These are phyloP conservation scores for Cercospora beticola DNA, from an alignment of 2,329 filamentous ascomycete genomes.

Conservation along the genomic window DNA sequence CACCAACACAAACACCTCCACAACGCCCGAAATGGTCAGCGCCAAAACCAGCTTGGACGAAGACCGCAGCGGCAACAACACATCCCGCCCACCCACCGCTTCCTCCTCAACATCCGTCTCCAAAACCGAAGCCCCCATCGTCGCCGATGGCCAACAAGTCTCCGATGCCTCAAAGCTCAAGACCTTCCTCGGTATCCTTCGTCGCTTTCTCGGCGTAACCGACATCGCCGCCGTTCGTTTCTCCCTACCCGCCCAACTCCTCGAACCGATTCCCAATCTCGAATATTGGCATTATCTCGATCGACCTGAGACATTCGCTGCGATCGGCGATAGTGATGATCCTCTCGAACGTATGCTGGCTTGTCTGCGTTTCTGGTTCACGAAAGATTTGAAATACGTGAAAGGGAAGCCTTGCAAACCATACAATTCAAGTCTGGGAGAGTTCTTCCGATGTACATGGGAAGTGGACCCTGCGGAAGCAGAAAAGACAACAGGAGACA, in stretches of 20 bases:
- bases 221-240: conserved; percentile 96
- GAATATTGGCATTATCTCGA: conserved; percentile 99
- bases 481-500: conserved; percentile 35
- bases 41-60: conserved; percentile 15
- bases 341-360: conserved; percentile 91
- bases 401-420: conserved; percentile 99
- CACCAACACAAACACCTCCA: conserved; percentile 9
- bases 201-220: conserved; percentile 92
- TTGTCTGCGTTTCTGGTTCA: conserved; percentile 96
- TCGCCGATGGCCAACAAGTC: conserved; percentile 47
- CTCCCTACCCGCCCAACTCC: conserved; percentile 88
- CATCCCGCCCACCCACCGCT: neutral
- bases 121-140: conserved; percentile 8
- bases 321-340: conserved; percentile 85
- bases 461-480: conserved; percentile 79
- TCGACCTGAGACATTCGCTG: conserved; percentile 83
- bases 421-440: conserved; percentile 94
- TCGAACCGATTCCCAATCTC: conserved; percentile 94
- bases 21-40: conserved; percentile 11
- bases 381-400: conserved; percentile 97
- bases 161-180: conserved; percentile 86
- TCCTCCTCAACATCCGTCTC: neutral
- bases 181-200: conserved; percentile 83
- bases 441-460: conserved; percentile 99
- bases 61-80: neutral